A percentile compares a stretch with the other conserved stretches of the same genome.
phyloP scores from a whole-genome alignment of 768 basidiomycete species.

The Boletus bicolor region DNA sequence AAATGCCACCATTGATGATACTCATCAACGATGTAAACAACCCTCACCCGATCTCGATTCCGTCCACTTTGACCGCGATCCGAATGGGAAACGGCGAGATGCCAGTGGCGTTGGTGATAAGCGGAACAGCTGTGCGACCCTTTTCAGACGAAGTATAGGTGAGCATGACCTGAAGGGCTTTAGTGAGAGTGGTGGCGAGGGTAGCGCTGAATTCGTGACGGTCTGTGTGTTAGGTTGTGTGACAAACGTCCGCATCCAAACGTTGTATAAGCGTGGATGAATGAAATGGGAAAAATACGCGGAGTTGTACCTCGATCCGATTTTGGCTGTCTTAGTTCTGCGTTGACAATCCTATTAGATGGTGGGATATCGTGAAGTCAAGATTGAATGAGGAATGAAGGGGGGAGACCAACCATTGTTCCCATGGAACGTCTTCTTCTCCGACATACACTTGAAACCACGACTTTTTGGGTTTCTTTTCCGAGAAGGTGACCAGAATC shows the following conservation, averaged over 20 bases:
- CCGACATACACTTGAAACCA: constrained; percentile 72
- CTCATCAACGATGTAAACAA: not conserved
- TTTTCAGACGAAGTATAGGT: constrained; percentile 75
- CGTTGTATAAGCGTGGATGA: not conserved
- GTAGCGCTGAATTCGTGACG: constrained; percentile 51
- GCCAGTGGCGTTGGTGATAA: constrained; percentile 70
- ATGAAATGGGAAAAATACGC: not conserved
- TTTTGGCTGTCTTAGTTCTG: constrained; percentile 71
- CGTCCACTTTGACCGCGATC: constrained; percentile 65
- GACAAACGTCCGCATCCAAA: not conserved
- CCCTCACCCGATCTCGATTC: constrained; percentile 51
- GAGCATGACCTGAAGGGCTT: constrained; percentile 68
- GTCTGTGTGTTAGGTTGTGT: constrained; percentile 27
- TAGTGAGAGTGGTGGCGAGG: constrained; percentile 60
- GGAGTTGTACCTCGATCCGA: constrained; percentile 50
- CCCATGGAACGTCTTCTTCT: constrained; percentile 86
- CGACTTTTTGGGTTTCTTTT: constrained; percentile 71
- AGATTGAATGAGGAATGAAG: not conserved
- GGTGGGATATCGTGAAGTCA: not conserved
- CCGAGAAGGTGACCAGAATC: constrained; percentile 75
- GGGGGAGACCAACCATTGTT: constrained; percentile 59
- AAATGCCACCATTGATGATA: not conserved
- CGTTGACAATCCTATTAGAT: constrained; percentile 66
- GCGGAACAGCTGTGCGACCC: constrained; percentile 71
- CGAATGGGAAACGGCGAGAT: constrained; percentile 82